Conservation (phyloP, 768 basidiomycete genomes). For the Lactifluus piperatus region DNA sequence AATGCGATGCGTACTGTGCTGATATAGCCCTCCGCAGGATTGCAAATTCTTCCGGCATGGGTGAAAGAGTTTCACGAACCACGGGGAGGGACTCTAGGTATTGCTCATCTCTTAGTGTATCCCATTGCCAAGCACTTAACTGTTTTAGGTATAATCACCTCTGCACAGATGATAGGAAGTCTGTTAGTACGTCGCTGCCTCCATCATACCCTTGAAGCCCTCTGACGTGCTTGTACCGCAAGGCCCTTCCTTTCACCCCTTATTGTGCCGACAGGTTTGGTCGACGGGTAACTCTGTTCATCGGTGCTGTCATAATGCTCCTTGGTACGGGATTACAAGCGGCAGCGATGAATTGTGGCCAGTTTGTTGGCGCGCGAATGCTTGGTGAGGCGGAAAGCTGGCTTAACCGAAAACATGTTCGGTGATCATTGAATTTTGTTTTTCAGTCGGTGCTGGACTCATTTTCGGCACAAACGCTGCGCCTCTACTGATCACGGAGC, state of each 20-base stretch:
- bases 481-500: conserved; percentile 54
- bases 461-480: conserved; percentile 54
- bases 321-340: conserved; percentile 52
- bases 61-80: conserved; percentile 47
- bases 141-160: conserved; percentile 50
- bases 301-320: conserved; percentile 56
- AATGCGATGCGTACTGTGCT: neutral
- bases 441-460: conserved; percentile 53
- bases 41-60: conserved; percentile 63
- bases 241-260: conserved; percentile 57
- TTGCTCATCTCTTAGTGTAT: neutral
- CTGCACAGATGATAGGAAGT: conserved; percentile 54
- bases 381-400: conserved; percentile 34
- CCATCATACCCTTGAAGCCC: neutral
- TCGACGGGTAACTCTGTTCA: conserved; percentile 49
- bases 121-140: neutral
- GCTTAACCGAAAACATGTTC: neutral
- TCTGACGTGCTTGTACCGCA: neutral
- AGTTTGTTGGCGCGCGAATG: conserved; percentile 51
- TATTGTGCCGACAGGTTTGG: conserved; percentile 52
- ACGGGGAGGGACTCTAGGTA: conserved; percentile 40
- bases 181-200: conserved; percentile 31
- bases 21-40: conserved; percentile 31
- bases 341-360: conserved; percentile 35
- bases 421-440: conserved; percentile 3